phyloP scores from a whole-genome alignment of 2,329 filamentous ascomycete genomes.

The Rhynchosporium agropyri region DNA sequence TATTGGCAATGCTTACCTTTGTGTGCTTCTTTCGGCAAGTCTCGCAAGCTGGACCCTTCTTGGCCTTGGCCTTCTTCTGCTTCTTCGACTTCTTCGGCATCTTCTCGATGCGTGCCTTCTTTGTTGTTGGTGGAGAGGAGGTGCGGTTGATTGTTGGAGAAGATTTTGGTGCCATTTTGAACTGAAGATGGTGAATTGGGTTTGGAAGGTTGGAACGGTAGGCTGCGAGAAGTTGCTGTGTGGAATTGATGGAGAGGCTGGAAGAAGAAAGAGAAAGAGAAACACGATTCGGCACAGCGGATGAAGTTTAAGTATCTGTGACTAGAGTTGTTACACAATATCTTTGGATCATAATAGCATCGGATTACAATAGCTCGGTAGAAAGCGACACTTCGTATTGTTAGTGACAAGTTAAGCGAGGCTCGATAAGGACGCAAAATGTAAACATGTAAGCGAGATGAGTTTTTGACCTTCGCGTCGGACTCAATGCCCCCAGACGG shows the following conservation, averaged over 20 bases:
- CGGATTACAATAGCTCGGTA: not conserved
- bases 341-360: not conserved
- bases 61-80: not conserved
- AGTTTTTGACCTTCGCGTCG: not conserved
- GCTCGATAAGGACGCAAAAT: not conserved
- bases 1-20: not conserved
- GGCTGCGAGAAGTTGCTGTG: not conserved
- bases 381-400: not conserved
- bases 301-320: not conserved
- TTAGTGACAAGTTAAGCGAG: not conserved
- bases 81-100: not conserved
- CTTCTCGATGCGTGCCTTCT: constrained; percentile 1
- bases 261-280: not conserved
- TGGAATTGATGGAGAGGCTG: not conserved
- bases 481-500: too few species aligned
- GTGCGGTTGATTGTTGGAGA: not conserved
- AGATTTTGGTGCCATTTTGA: not conserved
- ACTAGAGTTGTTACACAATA: not conserved
- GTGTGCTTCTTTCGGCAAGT: constrained; percentile 9
- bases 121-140: not conserved
- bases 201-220: not conserved
- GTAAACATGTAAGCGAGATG: not conserved
- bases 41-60: not conserved
- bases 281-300: not conserved
- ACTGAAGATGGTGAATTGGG: not conserved